A percentile compares a stretch with the other conserved stretches of the same genome.
phyloP scores from a whole-genome alignment of 768 basidiomycete species.

The Porpolomopsis calyptriformis region DNA sequence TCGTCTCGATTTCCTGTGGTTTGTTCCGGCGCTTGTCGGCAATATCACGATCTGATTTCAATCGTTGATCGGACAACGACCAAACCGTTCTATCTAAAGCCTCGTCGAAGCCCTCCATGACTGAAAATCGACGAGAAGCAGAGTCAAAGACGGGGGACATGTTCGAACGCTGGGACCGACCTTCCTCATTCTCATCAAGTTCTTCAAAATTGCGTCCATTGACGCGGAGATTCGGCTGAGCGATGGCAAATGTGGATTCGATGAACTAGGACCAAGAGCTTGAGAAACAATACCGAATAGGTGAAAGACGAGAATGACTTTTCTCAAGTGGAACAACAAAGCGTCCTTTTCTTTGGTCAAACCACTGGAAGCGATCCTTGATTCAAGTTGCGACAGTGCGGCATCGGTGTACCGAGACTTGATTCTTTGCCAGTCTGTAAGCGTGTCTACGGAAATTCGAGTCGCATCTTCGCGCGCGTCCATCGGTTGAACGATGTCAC shows the following conservation, averaged over 20 bases:
- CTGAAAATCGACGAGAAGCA: slow-evolving; percentile 21
- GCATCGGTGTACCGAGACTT: slow-evolving; percentile 41
- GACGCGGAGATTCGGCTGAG: slow-evolving; percentile 64
- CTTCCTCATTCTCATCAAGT: slow-evolving; percentile 43
- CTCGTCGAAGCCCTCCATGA: slow-evolving; percentile 78
- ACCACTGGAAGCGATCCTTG: slow-evolving; percentile 31
- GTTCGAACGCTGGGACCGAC: too few relatives aligned
- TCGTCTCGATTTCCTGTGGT: slow-evolving; percentile 42
- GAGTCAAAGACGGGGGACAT: not conserved
- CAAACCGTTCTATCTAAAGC: slow-evolving; percentile 74
- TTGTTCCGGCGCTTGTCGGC: slow-evolving; percentile 54
- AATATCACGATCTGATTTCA: slow-evolving; percentile 66
- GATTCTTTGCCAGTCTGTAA: slow-evolving; percentile 58
- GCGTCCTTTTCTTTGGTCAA: slow-evolving; percentile 34
- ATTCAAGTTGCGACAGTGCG: slow-evolving; percentile 36
- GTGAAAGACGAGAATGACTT: slow-evolving; percentile 27
- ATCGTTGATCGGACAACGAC: slow-evolving; percentile 63
- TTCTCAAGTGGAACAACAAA: slow-evolving; percentile 38
- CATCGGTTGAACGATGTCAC: slow-evolving; percentile 23
- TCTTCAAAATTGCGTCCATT: slow-evolving; percentile 72
- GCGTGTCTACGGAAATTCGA: slow-evolving; percentile 52
- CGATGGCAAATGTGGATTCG: slow-evolving; percentile 49
- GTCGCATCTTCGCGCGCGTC: slow-evolving; percentile 32
- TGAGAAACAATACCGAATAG: slow-evolving; percentile 5
- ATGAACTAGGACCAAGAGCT: slow-evolving; percentile 35